These are phyloP conservation scores for Leccinum subrobustum DNA, from an alignment of 1,284 basidiomycete species.

Conservation along the genomic window DNA sequence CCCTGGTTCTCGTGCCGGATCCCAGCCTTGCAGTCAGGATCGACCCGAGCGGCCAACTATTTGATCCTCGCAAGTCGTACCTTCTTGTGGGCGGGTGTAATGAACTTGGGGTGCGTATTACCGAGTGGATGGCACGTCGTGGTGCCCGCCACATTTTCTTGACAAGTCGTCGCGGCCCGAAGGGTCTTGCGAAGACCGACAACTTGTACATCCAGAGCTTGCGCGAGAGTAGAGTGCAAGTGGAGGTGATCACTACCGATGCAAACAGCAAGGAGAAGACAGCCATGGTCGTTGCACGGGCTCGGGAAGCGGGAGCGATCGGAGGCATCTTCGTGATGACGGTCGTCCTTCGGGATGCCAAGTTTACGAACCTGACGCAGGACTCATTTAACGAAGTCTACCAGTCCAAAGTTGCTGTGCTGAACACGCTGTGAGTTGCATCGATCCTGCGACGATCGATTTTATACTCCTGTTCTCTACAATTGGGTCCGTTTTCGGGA, in stretches of 20 bases:
- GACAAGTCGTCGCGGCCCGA: slow-evolving; percentile 32
- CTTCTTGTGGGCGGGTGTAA: slow-evolving; percentile 32
- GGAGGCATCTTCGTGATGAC: slow-evolving; percentile 34
- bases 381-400: slow-evolving; percentile 34
- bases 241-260: slow-evolving; percentile 30
- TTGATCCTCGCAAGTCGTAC: slow-evolving; percentile 33
- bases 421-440: slow-evolving; percentile 25
- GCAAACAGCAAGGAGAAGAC: slow-evolving; percentile 21
- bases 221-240: slow-evolving; percentile 17
- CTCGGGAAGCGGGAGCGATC: slow-evolving; percentile 19
- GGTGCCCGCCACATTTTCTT: slow-evolving; percentile 33
- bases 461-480: slow-evolving; percentile 35
- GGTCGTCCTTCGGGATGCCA: slow-evolving; percentile 33
- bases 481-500: slow-evolving; percentile 33
- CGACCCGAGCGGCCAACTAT: slow-evolving; percentile 29
- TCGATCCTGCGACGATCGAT: slow-evolving; percentile 29
- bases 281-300: slow-evolving; percentile 21
- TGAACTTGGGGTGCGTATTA: slow-evolving; percentile 33
- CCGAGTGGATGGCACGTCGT: slow-evolving; percentile 31
- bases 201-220: slow-evolving; percentile 28
- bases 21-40: slow-evolving; percentile 8
- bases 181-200: slow-evolving; percentile 27
- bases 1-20: slow-evolving; percentile 19
- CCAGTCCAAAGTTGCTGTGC: slow-evolving; percentile 30
- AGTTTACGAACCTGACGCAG: slow-evolving; percentile 33